phyloP scores from a whole-genome alignment of 1,284 basidiomycete species.

The Cryptococcus sp. region DNA sequence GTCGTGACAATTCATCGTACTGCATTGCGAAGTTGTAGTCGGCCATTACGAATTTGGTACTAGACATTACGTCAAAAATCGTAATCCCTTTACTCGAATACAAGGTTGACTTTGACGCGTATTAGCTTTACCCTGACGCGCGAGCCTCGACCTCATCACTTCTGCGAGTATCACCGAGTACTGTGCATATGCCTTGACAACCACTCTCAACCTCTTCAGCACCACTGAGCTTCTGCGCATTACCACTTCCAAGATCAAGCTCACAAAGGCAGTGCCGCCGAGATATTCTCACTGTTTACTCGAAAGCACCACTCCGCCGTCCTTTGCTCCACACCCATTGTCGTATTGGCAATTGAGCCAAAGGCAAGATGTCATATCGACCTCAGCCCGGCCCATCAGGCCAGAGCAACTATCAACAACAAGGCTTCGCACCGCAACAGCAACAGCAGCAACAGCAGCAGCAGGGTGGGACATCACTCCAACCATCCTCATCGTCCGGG shows the following conservation, averaged over 20 bases:
- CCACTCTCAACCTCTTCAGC: background rate
- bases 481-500: background rate
- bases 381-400: conserved; percentile 29
- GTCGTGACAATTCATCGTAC: too few relatives aligned
- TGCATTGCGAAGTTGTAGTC: too few relatives aligned
- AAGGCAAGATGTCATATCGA: conserved; percentile 29
- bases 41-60: too few relatives aligned
- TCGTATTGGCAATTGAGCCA: background rate
- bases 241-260: too few relatives aligned
- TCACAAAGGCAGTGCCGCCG: too few relatives aligned
- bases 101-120: background rate
- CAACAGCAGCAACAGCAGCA: background rate
- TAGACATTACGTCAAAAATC: too few relatives aligned
- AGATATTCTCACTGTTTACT: too few relatives aligned
- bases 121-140: conserved; percentile 3
- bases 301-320: too few relatives aligned
- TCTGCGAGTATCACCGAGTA: background rate
- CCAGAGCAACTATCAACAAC: conserved; percentile 6
- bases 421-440: conserved; percentile 6
- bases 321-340: too few relatives aligned
- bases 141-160: background rate
- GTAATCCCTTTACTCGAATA: background rate
- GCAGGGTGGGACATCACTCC: background rate
- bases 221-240: background rate
- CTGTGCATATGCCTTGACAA: background rate